Conservation (phyloP, 345 rosid genomes). For the Syzygium grande region DNA sequence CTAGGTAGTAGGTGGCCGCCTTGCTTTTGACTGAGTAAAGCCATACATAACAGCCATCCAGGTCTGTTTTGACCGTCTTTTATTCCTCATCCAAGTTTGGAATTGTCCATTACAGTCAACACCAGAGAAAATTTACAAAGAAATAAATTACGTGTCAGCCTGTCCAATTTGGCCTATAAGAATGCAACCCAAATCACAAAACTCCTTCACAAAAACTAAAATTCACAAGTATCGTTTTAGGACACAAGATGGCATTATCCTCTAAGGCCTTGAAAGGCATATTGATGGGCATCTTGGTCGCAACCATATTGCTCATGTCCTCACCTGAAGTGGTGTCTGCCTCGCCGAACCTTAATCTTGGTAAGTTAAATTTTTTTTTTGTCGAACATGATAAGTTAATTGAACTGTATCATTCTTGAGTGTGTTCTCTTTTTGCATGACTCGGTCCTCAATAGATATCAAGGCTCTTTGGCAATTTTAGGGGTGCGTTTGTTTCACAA, state of each 20-base stretch:
- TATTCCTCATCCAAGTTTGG: neutral
- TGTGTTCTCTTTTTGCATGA: neutral
- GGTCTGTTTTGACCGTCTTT: neutral
- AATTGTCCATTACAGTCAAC: neutral
- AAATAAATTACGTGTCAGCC: neutral
- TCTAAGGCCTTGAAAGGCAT: neutral
- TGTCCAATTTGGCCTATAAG: neutral
- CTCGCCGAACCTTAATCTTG: neutral
- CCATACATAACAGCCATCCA: neutral
- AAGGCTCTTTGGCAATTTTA: neutral
- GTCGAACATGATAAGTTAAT: neutral
- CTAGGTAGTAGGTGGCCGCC: neutral
- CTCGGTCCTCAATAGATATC: neutral
- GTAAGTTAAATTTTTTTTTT: neutral
- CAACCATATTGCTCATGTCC: neutral
- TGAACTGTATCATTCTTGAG: neutral
- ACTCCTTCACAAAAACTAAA: neutral
- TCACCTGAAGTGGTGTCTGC: neutral
- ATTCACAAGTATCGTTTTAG: neutral
- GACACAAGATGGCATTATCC: neutral
- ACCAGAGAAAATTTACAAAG: neutral
- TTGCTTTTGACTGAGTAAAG: neutral
- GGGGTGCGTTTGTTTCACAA: neutral
- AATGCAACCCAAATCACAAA: neutral
- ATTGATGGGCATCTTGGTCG: neutral